phyloP scores from a whole-genome alignment of 192 early-diverging fungal species.

The Entophlyctis helioformis region DNA sequence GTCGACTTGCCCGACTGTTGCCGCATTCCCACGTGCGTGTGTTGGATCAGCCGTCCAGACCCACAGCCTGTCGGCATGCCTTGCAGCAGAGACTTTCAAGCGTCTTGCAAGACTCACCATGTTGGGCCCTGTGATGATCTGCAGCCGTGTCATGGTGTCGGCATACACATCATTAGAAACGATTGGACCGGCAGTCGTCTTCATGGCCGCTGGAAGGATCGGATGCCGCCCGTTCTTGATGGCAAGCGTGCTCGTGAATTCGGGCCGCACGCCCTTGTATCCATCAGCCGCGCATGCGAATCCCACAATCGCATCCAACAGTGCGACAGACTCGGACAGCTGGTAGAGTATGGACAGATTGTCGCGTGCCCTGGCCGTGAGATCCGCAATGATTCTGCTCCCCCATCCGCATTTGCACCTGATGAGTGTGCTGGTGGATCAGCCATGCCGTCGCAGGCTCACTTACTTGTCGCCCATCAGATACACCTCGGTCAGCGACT shows the following conservation, averaged over 20 bases:
- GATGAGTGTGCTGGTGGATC: too few species aligned
- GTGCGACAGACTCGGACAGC: slow-evolving; percentile 58
- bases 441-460: slow-evolving; percentile 18
- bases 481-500: slow-evolving; percentile 73
- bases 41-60: too few species aligned
- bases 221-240: slow-evolving; percentile 70
- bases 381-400: slow-evolving; percentile 10
- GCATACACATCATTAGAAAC: slow-evolving; percentile 66
- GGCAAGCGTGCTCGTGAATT: slow-evolving; percentile 66
- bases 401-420: too few species aligned
- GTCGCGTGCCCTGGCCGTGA: slow-evolving; percentile 35
- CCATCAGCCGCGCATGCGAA: too few species aligned
- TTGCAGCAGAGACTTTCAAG: too few species aligned
- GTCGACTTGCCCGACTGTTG: slow-evolving; percentile 75
- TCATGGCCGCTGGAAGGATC: too few species aligned
- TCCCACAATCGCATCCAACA: slow-evolving; percentile 65
- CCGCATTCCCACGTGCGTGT: too few species aligned
- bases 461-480: slow-evolving; percentile 64
- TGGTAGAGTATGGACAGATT: slow-evolving; percentile 58
- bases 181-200: too few species aligned
- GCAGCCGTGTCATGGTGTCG: slow-evolving; percentile 40
- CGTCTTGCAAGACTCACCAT: slow-evolving; percentile 48
- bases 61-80: too few species aligned
- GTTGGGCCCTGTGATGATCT: slow-evolving; percentile 80
- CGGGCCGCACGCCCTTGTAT: too few species aligned